Evolutionary conservation across 495 filamentous ascomycete species (phyloP).

Genomic region (Penicillium arizonense): DNA sequence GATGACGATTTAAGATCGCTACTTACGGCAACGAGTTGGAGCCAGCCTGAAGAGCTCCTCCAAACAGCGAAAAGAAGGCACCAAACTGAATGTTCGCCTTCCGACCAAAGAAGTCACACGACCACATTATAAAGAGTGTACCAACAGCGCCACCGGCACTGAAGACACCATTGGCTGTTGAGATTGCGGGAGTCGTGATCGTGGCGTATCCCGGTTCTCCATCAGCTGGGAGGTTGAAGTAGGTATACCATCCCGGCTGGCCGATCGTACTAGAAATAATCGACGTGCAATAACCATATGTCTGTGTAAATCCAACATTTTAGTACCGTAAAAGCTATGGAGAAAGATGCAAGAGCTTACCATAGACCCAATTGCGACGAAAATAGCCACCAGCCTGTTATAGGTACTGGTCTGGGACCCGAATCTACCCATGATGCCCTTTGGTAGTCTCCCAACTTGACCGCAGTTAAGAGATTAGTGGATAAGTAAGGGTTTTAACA

Average conservation of each 20-base stretch:
- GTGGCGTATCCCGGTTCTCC: slow-evolving; percentile 41
- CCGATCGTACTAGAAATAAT: slow-evolving; percentile 53
- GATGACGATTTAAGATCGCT: not conserved
- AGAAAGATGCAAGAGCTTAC: slow-evolving; percentile 13
- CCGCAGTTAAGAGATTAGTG: not conserved
- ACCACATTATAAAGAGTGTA: slow-evolving; percentile 41
- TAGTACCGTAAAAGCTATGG: not conserved
- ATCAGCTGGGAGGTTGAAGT: slow-evolving; percentile 39
- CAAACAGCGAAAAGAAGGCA: slow-evolving; percentile 38
- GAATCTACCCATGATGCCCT: slow-evolving; percentile 5
- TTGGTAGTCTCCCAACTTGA: not conserved
- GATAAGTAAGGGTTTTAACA: not conserved
- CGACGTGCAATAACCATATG: slow-evolving; percentile 49
- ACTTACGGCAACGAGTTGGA: slow-evolving; percentile 37
- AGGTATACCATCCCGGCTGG: slow-evolving; percentile 49
- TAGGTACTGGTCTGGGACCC: slow-evolving; percentile 35
- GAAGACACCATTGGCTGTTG: slow-evolving; percentile 49
- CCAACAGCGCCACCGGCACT: slow-evolving; percentile 47
- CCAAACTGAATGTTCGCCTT: slow-evolving; percentile 46
- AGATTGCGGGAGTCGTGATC: slow-evolving; percentile 46
- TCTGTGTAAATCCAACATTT: slow-evolving; percentile 14
- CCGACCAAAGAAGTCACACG: slow-evolving; percentile 42
- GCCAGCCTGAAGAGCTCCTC: slow-evolving; percentile 45
- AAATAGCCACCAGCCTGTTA: slow-evolving; percentile 33
- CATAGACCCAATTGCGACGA: slow-evolving; percentile 40